Conservation (phyloP, 2,329 filamentous ascomycete species). For the Fusarium udum region DNA sequence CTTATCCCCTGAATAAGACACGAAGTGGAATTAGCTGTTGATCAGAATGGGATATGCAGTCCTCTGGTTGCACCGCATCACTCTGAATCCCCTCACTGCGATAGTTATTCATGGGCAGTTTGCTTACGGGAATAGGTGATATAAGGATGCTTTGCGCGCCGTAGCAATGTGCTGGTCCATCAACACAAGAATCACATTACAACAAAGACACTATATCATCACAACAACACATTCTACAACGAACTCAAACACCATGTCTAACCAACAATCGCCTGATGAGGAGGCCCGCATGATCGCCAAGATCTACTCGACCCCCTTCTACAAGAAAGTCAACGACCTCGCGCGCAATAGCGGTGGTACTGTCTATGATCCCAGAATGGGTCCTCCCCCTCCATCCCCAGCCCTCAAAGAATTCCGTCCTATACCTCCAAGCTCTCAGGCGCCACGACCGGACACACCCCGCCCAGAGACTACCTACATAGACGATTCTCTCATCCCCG, state of each 20-base stretch:
- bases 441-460: neutral
- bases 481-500: neutral
- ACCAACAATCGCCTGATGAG: fast-evolving
- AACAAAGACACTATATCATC: neutral
- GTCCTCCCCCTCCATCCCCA: neutral
- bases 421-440: neutral
- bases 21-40: neutral
- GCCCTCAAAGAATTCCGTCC: neutral
- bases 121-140: neutral
- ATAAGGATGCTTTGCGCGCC: neutral
- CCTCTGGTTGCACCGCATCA: neutral
- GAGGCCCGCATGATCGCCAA: neutral
- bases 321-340: neutral
- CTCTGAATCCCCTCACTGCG: neutral
- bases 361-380: neutral
- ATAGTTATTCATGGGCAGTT: neutral
- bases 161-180: neutral
- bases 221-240: neutral
- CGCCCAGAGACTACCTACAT: neutral
- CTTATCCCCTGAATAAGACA: neutral
- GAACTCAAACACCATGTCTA: neutral
- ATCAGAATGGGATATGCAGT: neutral
- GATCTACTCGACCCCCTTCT: neutral
- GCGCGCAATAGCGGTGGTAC: neutral
- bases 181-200: neutral